Percentiles rank a stretch among this genome's conserved stretches.
Conservation (phyloP, 2,329 filamentous ascomycete genomes). For the Clathrospora elynae region DNA sequence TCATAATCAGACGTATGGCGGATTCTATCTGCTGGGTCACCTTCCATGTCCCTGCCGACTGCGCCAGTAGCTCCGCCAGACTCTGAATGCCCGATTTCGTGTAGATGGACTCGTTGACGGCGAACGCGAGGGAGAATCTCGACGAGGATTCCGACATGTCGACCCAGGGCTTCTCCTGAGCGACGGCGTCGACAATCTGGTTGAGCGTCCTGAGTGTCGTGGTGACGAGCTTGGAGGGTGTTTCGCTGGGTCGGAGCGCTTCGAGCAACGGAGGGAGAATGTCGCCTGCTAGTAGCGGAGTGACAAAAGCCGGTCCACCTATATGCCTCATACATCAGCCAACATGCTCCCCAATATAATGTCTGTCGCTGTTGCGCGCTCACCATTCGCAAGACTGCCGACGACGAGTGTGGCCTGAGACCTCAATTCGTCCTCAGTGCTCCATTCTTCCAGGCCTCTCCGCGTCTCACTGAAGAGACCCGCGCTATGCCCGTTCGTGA, state of each 20-base stretch:
- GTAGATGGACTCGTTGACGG: constrained; percentile 61
- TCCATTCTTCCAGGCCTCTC: constrained; percentile 46
- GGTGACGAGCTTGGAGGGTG: constrained; percentile 69
- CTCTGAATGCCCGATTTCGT: constrained; percentile 64
- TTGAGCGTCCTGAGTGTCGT: constrained; percentile 76
- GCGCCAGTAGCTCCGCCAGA: constrained; percentile 68
- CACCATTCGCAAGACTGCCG: constrained; percentile 83
- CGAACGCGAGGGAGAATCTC: constrained; percentile 60
- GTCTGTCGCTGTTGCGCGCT: constrained; percentile 28
- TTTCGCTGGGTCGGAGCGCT: constrained; percentile 68
- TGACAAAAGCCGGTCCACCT: constrained; percentile 82
- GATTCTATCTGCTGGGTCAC: constrained; percentile 67
- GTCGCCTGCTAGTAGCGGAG: constrained; percentile 71
- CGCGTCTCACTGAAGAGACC: constrained; percentile 13
- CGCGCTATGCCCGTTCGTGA: constrained; percentile 27
- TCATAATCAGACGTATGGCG: constrained; percentile 62
- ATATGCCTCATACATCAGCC: constrained; percentile 23
- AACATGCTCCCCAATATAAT: constrained; percentile 3
- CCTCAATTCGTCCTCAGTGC: constrained; percentile 69
- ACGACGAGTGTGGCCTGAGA: constrained; percentile 85
- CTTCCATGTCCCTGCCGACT: constrained; percentile 58
- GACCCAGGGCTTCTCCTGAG: constrained; percentile 59
- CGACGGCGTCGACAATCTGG: constrained; percentile 70
- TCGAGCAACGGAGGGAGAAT: constrained; percentile 72
- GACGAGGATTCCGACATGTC: constrained; percentile 54